These are phyloP conservation scores for Saussurea involucrata DNA, from an alignment of 129 eudicot genomes.

Conservation along the genomic window DNA sequence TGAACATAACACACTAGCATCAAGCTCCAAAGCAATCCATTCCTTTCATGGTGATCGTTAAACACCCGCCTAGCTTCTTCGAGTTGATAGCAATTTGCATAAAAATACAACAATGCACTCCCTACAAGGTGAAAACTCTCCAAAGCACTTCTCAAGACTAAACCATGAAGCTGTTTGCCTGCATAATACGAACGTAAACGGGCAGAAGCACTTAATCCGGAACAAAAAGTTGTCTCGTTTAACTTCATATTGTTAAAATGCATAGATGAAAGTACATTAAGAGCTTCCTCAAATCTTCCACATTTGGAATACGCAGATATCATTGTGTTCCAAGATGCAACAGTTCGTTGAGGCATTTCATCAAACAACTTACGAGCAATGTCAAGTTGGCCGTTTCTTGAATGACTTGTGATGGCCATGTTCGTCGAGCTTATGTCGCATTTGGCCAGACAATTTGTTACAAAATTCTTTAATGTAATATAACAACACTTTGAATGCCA, in stretches of 20 bases:
- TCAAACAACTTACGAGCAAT: slow-evolving; percentile 64
- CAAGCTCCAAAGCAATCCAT: slow-evolving; percentile 57
- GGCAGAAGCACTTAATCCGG: slow-evolving; percentile 47
- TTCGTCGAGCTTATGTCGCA: slow-evolving; percentile 25
- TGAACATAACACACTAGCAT: slow-evolving; percentile 68
- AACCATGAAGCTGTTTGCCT: slow-evolving; percentile 58
- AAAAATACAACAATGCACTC: slow-evolving; percentile 49
- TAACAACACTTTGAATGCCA: slow-evolving; percentile 5
- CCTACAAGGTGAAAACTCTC: slow-evolving; percentile 51
- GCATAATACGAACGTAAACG: slow-evolving; percentile 23
- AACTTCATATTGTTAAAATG: slow-evolving; percentile 40
- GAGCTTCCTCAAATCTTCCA: slow-evolving; percentile 37
- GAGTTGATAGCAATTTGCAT: slow-evolving; percentile 44
- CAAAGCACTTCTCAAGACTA: slow-evolving; percentile 49
- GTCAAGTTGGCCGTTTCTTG: slow-evolving; percentile 36
- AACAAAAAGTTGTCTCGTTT: slow-evolving; percentile 46
- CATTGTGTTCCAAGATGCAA: slow-evolving; percentile 71
- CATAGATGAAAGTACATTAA: slow-evolving; percentile 47
- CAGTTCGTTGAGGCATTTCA: slow-evolving; percentile 54
- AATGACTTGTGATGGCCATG: slow-evolving; percentile 27
- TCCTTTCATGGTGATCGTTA: slow-evolving; percentile 43
- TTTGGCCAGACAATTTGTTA: not conserved
- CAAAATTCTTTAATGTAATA: not conserved
- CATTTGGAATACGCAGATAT: slow-evolving; percentile 52
- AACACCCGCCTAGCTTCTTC: slow-evolving; percentile 50